Evolutionary conservation across 2,329 filamentous ascomycete genomes (phyloP), one percentile per base, ranked within the genome.

Genomic region (Ophiostoma ulmi): DNA sequence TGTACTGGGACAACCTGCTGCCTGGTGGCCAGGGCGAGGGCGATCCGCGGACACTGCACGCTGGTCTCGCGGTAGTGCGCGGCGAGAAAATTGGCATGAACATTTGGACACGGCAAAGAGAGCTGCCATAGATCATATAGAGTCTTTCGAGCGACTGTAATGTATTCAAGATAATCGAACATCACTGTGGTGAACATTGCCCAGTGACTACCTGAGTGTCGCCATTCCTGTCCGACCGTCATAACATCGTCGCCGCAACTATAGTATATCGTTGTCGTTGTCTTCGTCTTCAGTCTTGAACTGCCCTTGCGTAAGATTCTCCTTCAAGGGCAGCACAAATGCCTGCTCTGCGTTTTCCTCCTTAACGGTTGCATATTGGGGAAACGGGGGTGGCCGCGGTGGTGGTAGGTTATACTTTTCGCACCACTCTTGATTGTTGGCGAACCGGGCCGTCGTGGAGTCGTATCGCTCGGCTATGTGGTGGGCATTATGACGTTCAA

Each of bases 81-180:
- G 83, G 83, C 7, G 78, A 78, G 55, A 85, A 85, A 76, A 80
- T 84, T 70, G 83, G 83, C 13, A 83, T 85, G 82, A 85, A 85
- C 71, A 84, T 85, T 48, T 85, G 83, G 82, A 85, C 83, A 52
- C 77, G 83, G 58, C 79, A 84, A 13, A 58, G 52, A 22, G 22
- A 58, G 52, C 52, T 58, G 52, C 52, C 52, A n/a, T 48, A 20
- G 17, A 31, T 10, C 38, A 20, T 44, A 48, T 20, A n/a, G 5
- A 48, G 44, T 48, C 38, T 3, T 44, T 20, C 14, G 6, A 17
- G 48, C 48, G 48, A 44, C 31, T 31, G 31, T 22, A 55, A 55
- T n/a, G 1, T n/a, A 55, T 10, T 10, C 7, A 55, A 55, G 20
- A 31, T 31, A 31, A 31, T 31, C 31, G 31, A 31, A 31, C 31